These are phyloP conservation scores for Suhomyces xylopsoci DNA, from an alignment of 805 yeast genomes.

Conservation along the genomic window DNA sequence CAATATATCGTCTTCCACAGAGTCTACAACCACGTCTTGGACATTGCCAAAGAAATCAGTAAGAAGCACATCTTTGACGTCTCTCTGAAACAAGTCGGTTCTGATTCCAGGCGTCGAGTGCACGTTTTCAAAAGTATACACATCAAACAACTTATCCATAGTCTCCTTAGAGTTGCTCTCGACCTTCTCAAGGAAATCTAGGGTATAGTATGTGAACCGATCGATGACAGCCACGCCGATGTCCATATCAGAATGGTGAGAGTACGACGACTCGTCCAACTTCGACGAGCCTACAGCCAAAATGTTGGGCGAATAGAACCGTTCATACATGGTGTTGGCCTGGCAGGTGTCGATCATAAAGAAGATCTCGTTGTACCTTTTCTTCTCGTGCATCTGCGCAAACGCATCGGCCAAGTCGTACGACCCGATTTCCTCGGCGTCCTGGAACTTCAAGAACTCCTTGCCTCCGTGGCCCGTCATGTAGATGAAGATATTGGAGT, in stretches of 20 bases:
- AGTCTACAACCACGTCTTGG: constrained; percentile 68
- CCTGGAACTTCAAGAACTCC: constrained; percentile 95
- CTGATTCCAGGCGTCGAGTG: constrained; percentile 94
- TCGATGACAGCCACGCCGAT: constrained; percentile 98
- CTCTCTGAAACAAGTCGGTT: constrained; percentile 69
- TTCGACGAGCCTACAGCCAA: constrained; percentile 90
- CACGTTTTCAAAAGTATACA: constrained; percentile 78
- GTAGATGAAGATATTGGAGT: constrained; percentile 89
- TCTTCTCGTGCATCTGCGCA: constrained; percentile 94
- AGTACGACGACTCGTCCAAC: constrained; percentile 84
- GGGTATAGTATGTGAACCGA: constrained; percentile 87
- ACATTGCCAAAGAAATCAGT: constrained; percentile 95
- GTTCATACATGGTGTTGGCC: constrained; percentile 96
- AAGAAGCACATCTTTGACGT: constrained; percentile 63
- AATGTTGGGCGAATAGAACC: constrained; percentile 88
- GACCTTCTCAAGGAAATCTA: constrained; percentile 82
- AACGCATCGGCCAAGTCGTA: constrained; percentile 97
- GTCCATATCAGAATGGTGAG: constrained; percentile 93
- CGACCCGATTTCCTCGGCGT: constrained; percentile 94
- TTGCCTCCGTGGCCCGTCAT: constrained; percentile 99
- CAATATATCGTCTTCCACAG: constrained; percentile 48
- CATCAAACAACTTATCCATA: constrained; percentile 78
- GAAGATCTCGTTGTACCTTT: constrained; percentile 89
- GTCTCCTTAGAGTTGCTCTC: constrained; percentile 73
- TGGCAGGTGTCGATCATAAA: constrained; percentile 99